Evolutionary conservation across 306 rosid species (phyloP).

Genomic region (Luffa aegyptiaca): DNA sequence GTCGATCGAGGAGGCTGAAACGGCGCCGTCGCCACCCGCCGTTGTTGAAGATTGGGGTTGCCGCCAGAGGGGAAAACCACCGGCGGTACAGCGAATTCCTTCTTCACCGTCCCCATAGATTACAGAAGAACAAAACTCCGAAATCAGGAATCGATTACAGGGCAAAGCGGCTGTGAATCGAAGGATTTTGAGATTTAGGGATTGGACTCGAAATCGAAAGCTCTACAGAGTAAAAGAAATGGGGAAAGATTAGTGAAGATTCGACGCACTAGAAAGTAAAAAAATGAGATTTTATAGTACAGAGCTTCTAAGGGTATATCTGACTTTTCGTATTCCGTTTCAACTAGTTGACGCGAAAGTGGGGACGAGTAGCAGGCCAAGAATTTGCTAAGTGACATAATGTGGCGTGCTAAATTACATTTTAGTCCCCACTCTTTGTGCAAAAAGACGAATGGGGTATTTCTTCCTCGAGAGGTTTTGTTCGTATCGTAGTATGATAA

Average conservation of each 20-base stretch:
- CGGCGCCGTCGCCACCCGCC: constrained; percentile 72
- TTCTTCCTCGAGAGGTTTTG: not conserved
- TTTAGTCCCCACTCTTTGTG: not conserved
- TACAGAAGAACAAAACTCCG: not conserved
- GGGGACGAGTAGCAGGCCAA: not conserved
- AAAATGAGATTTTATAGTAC: not conserved
- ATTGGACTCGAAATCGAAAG: not conserved
- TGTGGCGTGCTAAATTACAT: not conserved
- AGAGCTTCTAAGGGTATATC: not conserved
- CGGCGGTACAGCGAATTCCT: constrained; percentile 71
- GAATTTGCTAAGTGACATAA: not conserved
- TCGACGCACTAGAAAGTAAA: not conserved
- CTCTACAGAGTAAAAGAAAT: not conserved
- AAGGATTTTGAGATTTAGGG: constrained; percentile 7
- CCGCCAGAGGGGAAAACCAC: constrained; percentile 74
- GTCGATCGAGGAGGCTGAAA: constrained; percentile 65
- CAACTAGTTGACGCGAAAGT: not conserved
- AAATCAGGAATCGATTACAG: not conserved
- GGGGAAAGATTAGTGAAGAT: not conserved
- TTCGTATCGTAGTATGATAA: not conserved
- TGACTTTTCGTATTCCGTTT: not conserved
- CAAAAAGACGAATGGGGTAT: not conserved
- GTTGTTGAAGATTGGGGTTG: constrained; percentile 55
- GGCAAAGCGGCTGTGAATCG: not conserved
- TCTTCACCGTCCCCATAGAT: constrained; percentile 30